A percentile compares a stretch with the other conserved stretches of the same genome.
Conservation (phyloP, 1,284 basidiomycete genomes). For the Nidula niveotomentosa region DNA sequence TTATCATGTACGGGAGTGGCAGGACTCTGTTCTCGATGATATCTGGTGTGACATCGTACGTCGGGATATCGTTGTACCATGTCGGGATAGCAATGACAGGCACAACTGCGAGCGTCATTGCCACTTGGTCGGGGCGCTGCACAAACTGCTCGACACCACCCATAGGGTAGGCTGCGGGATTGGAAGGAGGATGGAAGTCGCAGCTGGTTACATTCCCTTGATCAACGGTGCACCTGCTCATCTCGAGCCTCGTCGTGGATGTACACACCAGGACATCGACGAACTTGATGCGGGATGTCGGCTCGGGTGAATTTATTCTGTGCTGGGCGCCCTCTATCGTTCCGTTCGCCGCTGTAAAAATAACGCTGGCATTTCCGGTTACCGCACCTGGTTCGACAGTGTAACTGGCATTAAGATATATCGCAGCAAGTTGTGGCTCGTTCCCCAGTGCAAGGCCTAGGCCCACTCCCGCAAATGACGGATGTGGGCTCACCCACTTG, state of each 20-base stretch:
- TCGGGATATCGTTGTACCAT: not conserved
- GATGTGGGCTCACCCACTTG: not conserved
- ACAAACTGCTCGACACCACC: not conserved
- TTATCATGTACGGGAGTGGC: not conserved
- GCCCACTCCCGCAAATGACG: not conserved
- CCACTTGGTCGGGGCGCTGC: not conserved
- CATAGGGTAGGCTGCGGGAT: not conserved
- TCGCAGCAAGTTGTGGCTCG: not conserved
- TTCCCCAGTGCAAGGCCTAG: not conserved
- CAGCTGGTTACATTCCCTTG: not conserved
- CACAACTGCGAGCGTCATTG: not conserved
- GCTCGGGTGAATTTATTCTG: not conserved
- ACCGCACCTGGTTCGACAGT: not conserved
- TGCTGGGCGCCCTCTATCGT: not conserved
- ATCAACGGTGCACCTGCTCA: not conserved
- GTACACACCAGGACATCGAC: not conserved
- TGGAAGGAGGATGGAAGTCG: not conserved
- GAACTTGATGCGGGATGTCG: not conserved
- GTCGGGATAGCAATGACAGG: not conserved
- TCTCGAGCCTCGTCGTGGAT: not conserved
- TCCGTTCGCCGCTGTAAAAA: not conserved
- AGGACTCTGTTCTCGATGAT: not conserved
- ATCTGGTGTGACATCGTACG: not conserved
- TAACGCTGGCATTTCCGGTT: not conserved
- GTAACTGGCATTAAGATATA: not conserved